These are phyloP conservation scores for Parasitella parasitica DNA, from an alignment of 371 early-diverging fungal genomes.

Conservation along the genomic window DNA sequence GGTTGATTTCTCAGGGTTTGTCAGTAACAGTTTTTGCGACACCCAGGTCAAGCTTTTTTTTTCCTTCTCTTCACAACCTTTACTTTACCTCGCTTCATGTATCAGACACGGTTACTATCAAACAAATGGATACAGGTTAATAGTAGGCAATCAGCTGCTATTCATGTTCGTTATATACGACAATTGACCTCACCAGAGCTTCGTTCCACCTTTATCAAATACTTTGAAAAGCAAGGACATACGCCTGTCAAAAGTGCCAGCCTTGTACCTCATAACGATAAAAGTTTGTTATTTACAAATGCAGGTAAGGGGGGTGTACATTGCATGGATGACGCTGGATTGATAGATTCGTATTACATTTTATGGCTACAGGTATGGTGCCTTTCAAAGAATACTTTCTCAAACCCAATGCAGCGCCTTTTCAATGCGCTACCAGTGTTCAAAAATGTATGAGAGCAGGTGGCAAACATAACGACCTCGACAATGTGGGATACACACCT, in stretches of 20 bases:
- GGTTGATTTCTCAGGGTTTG: too few species aligned
- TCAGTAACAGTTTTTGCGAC: too few species aligned
- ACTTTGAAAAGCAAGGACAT: conserved; percentile 56
- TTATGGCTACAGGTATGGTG: conserved; percentile 63
- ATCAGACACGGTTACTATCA: conserved; percentile 2
- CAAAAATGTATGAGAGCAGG: conserved; percentile 83
- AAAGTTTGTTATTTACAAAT: conserved; percentile 74
- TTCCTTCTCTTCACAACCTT: neutral
- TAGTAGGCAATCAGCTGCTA: neutral
- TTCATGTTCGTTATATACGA: conserved; percentile 21
- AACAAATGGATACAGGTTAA: neutral
- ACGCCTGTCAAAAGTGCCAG: conserved; percentile 50
- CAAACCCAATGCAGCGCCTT: conserved; percentile 64
- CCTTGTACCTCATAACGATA: conserved; percentile 72
- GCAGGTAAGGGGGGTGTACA: conserved; percentile 58
- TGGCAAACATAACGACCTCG: conserved; percentile 82
- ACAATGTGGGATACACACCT: conserved; percentile 78
- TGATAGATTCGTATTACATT: too few species aligned
- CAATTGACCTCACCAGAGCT: conserved; percentile 48
- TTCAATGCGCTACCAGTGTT: conserved; percentile 59
- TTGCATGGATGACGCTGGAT: too few species aligned
- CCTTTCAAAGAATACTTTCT: conserved; percentile 76
- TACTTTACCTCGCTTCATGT: conserved; percentile 2
- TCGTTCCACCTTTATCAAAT: conserved; percentile 51
- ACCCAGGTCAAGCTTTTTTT: neutral